Evolutionary conservation across 805 yeast genomes (phyloP).

Genomic region (Blastobotrys mokoenaii): DNA sequence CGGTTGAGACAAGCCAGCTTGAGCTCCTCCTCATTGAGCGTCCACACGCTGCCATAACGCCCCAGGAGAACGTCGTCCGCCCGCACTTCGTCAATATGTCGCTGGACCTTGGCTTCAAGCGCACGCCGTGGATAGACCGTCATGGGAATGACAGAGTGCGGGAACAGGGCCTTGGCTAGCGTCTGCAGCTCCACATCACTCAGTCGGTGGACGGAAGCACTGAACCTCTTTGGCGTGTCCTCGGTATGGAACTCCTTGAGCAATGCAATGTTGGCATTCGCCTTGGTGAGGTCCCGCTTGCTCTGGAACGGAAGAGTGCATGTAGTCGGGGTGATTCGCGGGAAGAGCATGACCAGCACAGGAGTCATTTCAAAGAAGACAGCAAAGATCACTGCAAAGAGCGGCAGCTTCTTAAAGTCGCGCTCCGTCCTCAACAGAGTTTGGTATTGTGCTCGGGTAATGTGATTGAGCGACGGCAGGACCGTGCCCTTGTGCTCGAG

Average conservation of each 20-base stretch:
- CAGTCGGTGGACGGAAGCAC: conserved; percentile 15
- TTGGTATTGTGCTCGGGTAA: conserved; percentile 41
- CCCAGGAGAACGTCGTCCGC: conserved; percentile 43
- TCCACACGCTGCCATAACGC: conserved; percentile 40
- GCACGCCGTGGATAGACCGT: conserved; percentile 29
- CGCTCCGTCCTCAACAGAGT: conserved; percentile 40
- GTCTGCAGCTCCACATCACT: conserved; percentile 10
- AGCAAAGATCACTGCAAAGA: conserved; percentile 47
- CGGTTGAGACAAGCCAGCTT: conserved; percentile 42
- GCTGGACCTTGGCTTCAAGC: conserved; percentile 34
- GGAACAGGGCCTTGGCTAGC: conserved; percentile 16
- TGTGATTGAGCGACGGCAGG: conserved; percentile 27
- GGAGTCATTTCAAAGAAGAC: conserved; percentile 53
- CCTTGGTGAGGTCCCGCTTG: conserved; percentile 1
- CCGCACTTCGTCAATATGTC: conserved; percentile 37
- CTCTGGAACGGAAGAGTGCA: conserved; percentile 44
- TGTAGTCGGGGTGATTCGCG: conserved; percentile 53
- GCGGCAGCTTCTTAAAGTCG: conserved; percentile 47
- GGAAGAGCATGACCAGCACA: conserved; percentile 41
- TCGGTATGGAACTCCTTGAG: neutral
- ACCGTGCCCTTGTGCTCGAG: conserved; percentile 2
- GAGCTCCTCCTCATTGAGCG: conserved; percentile 39
- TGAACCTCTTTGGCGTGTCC: neutral
- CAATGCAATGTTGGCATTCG: conserved; percentile 3
- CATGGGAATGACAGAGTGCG: conserved; percentile 16